Base-by-base conservation (phyloP, 495 filamentous ascomycete genomes). In the Baudoinia panamericana region DNA sequence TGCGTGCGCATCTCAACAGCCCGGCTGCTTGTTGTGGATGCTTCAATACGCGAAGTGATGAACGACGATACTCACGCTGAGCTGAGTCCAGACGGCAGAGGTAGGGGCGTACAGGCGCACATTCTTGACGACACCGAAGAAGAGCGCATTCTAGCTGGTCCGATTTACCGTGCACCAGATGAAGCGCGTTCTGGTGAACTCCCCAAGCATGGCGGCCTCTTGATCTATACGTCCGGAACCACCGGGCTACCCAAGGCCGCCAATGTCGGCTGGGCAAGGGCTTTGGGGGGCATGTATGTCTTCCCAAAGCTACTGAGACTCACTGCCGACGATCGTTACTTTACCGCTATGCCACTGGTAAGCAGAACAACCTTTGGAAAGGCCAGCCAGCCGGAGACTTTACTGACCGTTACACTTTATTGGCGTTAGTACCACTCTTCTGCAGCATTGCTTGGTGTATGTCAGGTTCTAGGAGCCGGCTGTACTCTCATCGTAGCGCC, bases 351-450 rank as follows among this genome's bases (percentile, higher is more conserved):
- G 86, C 90, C 90, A 0, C 71, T 97, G 12, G n/a, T n/a, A n/a
- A n/a, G n/a, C n/a, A n/a, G n/a, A n/a, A n/a, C n/a, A n/a, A n/a
- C n/a, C n/a, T n/a, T n/a, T n/a, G n/a, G n/a, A n/a, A n/a, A n/a
- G n/a, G n/a, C n/a, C n/a, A n/a, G n/a, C n/a, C n/a, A n/a, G n/a
- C n/a, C n/a, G n/a, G n/a, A n/a, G n/a, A n/a, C n/a, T n/a, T n/a
- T n/a, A n/a, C n/a, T n/a, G n/a, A n/a, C n/a, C n/a, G n/a, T n/a
- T n/a, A n/a, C n/a, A n/a, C n/a, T n/a, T n/a, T n/a, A n/a, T n/a
- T n/a, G n/a, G n/a, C n/a, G n/a, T n/a, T n/a, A n/a, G n/a, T 97
- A 97, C 54, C 90, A 97, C 60, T 75, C 80, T 30, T 83, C 88
- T 1, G 90, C 83, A 15, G 60, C 73, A 17, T 38, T 93, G 9